Evolutionary conservation across 1,284 basidiomycete genomes (phyloP).

Genomic region (Fomitopsis palustris): DNA sequence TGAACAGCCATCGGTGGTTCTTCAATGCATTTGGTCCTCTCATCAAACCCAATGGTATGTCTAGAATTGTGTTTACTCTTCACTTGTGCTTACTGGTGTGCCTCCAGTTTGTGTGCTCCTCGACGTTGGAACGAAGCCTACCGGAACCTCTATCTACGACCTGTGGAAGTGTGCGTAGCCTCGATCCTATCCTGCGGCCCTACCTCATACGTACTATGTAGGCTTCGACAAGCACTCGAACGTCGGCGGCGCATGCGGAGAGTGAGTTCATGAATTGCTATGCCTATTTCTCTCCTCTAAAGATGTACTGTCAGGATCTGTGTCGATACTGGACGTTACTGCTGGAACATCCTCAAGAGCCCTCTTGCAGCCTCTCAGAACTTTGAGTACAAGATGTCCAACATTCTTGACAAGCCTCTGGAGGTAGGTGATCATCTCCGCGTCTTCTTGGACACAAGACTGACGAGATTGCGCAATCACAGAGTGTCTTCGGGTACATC

Average conservation of each 20-base stretch:
- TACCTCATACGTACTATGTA: conserved; percentile 24
- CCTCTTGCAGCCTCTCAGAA: conserved; percentile 91
- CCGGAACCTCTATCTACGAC: conserved; percentile 91
- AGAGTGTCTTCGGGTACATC: conserved; percentile 90
- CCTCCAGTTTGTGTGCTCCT: conserved; percentile 74
- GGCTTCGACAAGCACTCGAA: conserved; percentile 88
- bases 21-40: conserved; percentile 95
- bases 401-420: conserved; percentile 89
- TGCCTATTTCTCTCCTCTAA: neutral
- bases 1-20: conserved; percentile 94
- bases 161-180: conserved; percentile 78
- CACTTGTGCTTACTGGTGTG: too few relatives aligned
- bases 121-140: conserved; percentile 94
- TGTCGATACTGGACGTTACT: conserved; percentile 78
- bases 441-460: too few relatives aligned
- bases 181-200: too few relatives aligned
- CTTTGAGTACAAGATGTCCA: conserved; percentile 94
- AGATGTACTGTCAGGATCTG: conserved; percentile 55
- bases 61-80: too few relatives aligned
- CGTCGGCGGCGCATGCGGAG: conserved; percentile 94
- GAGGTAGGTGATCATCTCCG: conserved; percentile 46
- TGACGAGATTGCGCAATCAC: conserved; percentile 2
- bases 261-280: conserved; percentile 46
- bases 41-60: conserved; percentile 74
- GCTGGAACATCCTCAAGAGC: conserved; percentile 76